These are phyloP conservation scores for Ziziphus jujuba DNA, from an alignment of 306 rosid species.

Conservation along the genomic window DNA sequence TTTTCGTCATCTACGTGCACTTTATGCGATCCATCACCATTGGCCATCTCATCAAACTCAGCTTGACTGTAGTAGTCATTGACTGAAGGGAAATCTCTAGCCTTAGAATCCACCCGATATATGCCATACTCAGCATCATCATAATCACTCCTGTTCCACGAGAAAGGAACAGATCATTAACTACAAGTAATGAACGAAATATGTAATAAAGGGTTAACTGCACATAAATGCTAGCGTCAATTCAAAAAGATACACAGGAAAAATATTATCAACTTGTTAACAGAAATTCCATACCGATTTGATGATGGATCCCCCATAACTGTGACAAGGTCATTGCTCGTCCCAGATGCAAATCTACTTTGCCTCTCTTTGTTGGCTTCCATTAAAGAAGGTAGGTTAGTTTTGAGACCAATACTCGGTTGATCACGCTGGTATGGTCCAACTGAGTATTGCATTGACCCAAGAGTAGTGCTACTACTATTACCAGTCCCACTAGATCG, in stretches of 20 bases:
- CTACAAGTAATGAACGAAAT: slow-evolving; percentile 14
- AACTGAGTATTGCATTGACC: slow-evolving; percentile 57
- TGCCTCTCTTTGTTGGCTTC: slow-evolving; percentile 42
- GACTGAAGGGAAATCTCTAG: slow-evolving; percentile 50
- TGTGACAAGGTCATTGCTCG: slow-evolving; percentile 47
- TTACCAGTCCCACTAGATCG: slow-evolving; percentile 60
- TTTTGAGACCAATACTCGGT: slow-evolving; percentile 44
- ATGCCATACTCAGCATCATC: slow-evolving; percentile 53
- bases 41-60: slow-evolving; percentile 54
- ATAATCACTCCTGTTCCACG: slow-evolving; percentile 65
- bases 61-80: slow-evolving; percentile 56
- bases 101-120: slow-evolving; percentile 55
- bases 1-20: slow-evolving; percentile 52
- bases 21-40: slow-evolving; percentile 46
- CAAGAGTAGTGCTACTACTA: slow-evolving; percentile 63
- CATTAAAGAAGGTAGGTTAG: slow-evolving; percentile 46
- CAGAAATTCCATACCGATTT: slow-evolving; percentile 36
- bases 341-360: slow-evolving; percentile 36
- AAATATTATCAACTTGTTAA: slow-evolving; percentile 46
- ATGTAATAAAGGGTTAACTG: slow-evolving; percentile 15
- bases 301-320: slow-evolving; percentile 41
- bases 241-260: slow-evolving; percentile 15
- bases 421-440: slow-evolving; percentile 52
- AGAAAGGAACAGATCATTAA: slow-evolving; percentile 33
- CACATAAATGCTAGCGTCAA: slow-evolving; percentile 8